Percentiles rank a stretch among this genome's conserved stretches.
Evolutionary conservation across 495 filamentous ascomycete genomes (phyloP).

Genomic region (Lophium mytilinum): DNA sequence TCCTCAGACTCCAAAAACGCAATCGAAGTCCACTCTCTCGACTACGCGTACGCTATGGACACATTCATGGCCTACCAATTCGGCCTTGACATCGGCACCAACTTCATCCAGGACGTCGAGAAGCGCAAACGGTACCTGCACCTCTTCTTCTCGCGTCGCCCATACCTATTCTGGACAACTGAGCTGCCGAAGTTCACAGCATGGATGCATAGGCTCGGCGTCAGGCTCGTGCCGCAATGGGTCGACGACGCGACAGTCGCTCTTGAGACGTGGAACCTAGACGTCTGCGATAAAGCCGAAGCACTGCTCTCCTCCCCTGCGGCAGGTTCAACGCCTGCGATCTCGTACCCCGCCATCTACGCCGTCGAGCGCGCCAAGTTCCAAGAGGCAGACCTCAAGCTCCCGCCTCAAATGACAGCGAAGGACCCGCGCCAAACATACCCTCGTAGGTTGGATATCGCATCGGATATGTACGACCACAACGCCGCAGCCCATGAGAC

Average conservation of each 20-base stretch:
- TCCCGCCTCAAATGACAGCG: neutral
- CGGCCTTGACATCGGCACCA: conserved; percentile 43
- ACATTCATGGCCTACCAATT: conserved; percentile 39
- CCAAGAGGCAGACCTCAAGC: no score
- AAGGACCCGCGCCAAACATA: conserved; percentile 28
- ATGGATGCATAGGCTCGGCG: conserved; percentile 42
- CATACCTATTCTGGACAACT: conserved; percentile 61
- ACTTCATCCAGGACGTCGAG: conserved; percentile 47
- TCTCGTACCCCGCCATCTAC: no score
- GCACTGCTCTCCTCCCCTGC: no score
- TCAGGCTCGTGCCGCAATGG: conserved; percentile 54
- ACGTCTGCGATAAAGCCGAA: conserved; percentile 44
- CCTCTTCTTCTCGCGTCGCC: conserved; percentile 43
- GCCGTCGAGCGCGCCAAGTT: no score
- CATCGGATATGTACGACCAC: conserved; percentile 64
- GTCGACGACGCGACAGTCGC: conserved; percentile 58
- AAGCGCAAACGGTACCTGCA: conserved; percentile 55
- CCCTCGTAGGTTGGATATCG: conserved; percentile 27
- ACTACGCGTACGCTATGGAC: conserved; percentile 31
- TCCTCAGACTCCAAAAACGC: conserved; percentile 19
- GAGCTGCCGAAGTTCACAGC: conserved; percentile 54
- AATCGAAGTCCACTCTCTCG: conserved; percentile 28
- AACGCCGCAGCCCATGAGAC: conserved; percentile 70
- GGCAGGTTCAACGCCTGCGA: no score
- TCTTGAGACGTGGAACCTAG: conserved; percentile 56